Conservation (phyloP, 2,329 filamentous ascomycete genomes). For the Penicillium psychrosexuale region DNA sequence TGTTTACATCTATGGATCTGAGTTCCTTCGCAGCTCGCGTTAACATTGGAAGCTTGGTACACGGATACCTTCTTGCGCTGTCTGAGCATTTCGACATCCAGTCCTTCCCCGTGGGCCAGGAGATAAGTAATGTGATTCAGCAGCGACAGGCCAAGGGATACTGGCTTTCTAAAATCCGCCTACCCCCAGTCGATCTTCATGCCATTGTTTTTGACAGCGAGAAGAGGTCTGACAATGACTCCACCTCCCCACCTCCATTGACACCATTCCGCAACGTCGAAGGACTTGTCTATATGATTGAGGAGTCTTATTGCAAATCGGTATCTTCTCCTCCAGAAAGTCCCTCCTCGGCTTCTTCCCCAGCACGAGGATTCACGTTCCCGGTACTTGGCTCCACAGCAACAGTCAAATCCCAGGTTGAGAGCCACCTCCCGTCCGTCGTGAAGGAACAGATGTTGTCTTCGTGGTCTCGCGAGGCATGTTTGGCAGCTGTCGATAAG, state of each 20-base stretch:
- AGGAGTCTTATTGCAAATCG: slow-evolving; percentile 64
- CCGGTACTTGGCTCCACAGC: slow-evolving; percentile 55
- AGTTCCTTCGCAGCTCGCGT: slow-evolving; percentile 64
- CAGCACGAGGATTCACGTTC: slow-evolving; percentile 61
- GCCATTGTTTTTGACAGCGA: slow-evolving; percentile 56
- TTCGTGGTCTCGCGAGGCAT: slow-evolving; percentile 75
- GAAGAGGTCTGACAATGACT: slow-evolving; percentile 29
- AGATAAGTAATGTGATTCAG: slow-evolving; percentile 72
- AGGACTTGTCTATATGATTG: slow-evolving; percentile 71
- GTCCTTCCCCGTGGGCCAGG: slow-evolving; percentile 63
- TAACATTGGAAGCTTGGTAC: slow-evolving; percentile 76
- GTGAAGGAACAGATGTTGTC: slow-evolving; percentile 73
- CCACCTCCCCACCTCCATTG: slow-evolving; percentile 52
- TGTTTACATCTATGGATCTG: slow-evolving; percentile 41
- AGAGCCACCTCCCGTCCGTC: slow-evolving; percentile 60
- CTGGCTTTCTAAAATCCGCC: slow-evolving; percentile 71
- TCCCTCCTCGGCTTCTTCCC: slow-evolving; percentile 68
- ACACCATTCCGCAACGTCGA: slow-evolving; percentile 72
- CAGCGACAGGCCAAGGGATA: slow-evolving; percentile 69
- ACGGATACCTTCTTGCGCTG: slow-evolving; percentile 83
- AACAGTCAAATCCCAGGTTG: slow-evolving; percentile 32
- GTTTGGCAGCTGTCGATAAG: slow-evolving; percentile 64
- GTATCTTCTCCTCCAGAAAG: slow-evolving; percentile 64
- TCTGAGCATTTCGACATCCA: slow-evolving; percentile 76
- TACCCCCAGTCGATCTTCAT: slow-evolving; percentile 66